Conservation (phyloP, 768 basidiomycete species). For the Holtermannia corniformis region DNA sequence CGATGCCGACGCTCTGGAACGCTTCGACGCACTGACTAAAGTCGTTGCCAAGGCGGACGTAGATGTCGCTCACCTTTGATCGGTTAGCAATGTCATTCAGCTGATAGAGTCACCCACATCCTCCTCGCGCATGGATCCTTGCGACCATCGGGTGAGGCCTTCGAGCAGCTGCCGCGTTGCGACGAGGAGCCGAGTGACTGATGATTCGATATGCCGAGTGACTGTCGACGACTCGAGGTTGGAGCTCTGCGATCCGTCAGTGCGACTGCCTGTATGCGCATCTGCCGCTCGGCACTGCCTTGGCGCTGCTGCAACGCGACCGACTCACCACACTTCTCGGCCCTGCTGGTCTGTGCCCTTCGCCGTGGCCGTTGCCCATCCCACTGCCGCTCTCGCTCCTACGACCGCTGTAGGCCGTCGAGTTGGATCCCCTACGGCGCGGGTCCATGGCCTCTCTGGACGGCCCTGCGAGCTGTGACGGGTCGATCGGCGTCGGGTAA, state of each 20-base stretch:
- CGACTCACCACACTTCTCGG: too few species aligned
- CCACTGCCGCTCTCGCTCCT: too few species aligned
- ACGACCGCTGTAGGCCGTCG: too few species aligned
- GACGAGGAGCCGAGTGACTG: conserved; percentile 83
- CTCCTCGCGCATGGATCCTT: conserved; percentile 24
- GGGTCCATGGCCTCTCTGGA: neutral
- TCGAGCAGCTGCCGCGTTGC: conserved; percentile 93
- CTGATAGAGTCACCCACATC: conserved; percentile 17
- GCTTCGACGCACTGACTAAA: conserved; percentile 90
- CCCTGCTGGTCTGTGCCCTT: too few species aligned
- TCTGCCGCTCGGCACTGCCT: too few species aligned
- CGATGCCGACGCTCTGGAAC: conserved; percentile 72
- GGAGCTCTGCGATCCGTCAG: neutral
- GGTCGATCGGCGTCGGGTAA: neutral
- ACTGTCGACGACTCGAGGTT: neutral
- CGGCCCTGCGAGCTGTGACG: neutral
- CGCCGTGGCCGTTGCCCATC: too few species aligned
- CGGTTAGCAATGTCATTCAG: neutral
- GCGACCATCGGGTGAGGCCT: conserved; percentile 35
- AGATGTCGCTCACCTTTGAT: conserved; percentile 79
- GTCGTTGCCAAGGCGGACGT: conserved; percentile 91
- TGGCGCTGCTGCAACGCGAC: too few species aligned
- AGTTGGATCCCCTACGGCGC: neutral
- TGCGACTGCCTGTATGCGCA: too few species aligned
- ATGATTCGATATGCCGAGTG: conserved; percentile 54